Base-by-base conservation (phyloP, 805 yeast genomes). In the Limtongozyma cylindracea region DNA sequence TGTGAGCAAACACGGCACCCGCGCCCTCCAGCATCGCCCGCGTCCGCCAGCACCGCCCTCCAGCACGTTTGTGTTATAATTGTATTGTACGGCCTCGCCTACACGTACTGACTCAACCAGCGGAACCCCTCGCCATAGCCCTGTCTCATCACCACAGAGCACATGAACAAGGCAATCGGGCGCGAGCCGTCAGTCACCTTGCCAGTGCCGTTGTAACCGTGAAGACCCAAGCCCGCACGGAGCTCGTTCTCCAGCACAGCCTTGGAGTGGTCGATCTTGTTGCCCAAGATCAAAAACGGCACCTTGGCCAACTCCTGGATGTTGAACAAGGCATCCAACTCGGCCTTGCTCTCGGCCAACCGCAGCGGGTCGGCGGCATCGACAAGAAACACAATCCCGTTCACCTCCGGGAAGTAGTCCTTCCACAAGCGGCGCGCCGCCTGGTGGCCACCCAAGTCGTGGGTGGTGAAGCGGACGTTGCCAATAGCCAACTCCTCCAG, bases 391-490 rank as follows among this genome's bases (percentile, higher is more conserved):
- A 88, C 96, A 33, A 88, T 88, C 25, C 95, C 98, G 47, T 80
- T 76, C 22, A 88, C 99, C 53, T 88, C 99, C 27, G 99, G 99
- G 71, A 88, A 88, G 49, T 88, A 88, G 47, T 88, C 96, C 45
- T 82, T 82, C 99, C 99, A 88, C 42, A 88, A 67, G 53, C 98
- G 78, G 54, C 99, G 82, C 22, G 99, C 96, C 53, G 84, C 95
- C 47, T 65, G 71, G 56, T 88, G 99, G 20, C 99, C 99, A 49
- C 99, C 99, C 35, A 88, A 61, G 47, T 88, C 99, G 38, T 88
- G 88, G 14, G 99, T 88, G 28, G 99, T 88, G 61, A 88, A 88
- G 46, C 84, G 71, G 29, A 84, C 91, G 35, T 74, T 72, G 34
- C 96, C 98, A 37, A 88, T 88, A 29, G 95, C 82, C 38, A 88